A percentile compares a stretch with the other conserved stretches of the same genome.
These are phyloP conservation scores for Penicillium mononematosum DNA, from an alignment of 495 filamentous ascomycete genomes.

Conservation along the genomic window DNA sequence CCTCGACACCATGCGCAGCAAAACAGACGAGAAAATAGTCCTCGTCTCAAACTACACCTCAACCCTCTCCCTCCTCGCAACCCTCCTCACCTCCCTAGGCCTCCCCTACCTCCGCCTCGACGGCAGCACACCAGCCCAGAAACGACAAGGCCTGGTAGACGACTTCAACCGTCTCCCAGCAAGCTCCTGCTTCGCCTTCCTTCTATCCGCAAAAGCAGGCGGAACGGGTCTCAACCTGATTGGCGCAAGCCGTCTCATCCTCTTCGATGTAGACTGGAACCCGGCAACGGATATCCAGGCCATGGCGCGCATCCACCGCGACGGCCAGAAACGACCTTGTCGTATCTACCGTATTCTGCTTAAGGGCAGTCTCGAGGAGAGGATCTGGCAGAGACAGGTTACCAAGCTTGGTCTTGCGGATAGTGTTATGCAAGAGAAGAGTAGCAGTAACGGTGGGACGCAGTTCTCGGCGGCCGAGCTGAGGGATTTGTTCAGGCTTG, in stretches of 20 bases:
- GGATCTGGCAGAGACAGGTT: slow-evolving; percentile 80
- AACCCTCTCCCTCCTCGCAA: slow-evolving; percentile 68
- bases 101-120: slow-evolving; percentile 72
- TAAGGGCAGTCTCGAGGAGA: slow-evolving; percentile 74
- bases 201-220: slow-evolving; percentile 77
- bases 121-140: slow-evolving; percentile 64
- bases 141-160: slow-evolving; percentile 74
- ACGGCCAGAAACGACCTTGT: slow-evolving; percentile 70
- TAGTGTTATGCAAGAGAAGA: slow-evolving; percentile 64
- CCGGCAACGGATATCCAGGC: slow-evolving; percentile 77
- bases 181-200: slow-evolving; percentile 65
- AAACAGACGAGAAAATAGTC: slow-evolving; percentile 71
- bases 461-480: slow-evolving; percentile 70
- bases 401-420: slow-evolving; percentile 72
- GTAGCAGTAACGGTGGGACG: slow-evolving; percentile 35
- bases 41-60: slow-evolving; percentile 81
- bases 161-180: slow-evolving; percentile 66
- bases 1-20: slow-evolving; percentile 58
- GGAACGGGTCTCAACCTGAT: slow-evolving; percentile 77
- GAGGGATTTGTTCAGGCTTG: slow-evolving; percentile 67
- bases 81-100: slow-evolving; percentile 60
- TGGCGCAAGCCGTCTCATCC: slow-evolving; percentile 70
- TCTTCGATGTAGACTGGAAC: slow-evolving; percentile 86
- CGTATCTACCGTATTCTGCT: slow-evolving; percentile 74
- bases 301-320: slow-evolving; percentile 82